phyloP scores from a whole-genome alignment of 371 early-diverging fungal species.

The Capniomyces stellatus region DNA sequence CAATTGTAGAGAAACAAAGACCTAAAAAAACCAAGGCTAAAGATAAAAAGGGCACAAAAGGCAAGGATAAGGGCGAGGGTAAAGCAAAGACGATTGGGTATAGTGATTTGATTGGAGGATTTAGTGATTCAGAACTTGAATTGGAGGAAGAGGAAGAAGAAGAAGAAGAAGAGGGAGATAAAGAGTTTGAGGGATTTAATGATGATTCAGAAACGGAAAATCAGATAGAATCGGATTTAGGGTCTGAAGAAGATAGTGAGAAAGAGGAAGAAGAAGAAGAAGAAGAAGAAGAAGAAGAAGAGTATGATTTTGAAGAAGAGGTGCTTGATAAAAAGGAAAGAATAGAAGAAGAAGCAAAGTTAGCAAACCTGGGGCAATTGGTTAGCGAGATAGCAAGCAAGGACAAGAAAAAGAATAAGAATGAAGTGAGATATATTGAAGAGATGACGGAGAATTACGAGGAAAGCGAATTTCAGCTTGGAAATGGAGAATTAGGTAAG shows the following conservation, averaged over 20 bases:
- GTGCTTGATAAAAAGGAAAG: constrained; percentile 16
- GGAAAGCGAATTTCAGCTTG: too few species aligned
- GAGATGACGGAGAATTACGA: too few species aligned
- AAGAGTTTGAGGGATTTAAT: constrained; percentile 31
- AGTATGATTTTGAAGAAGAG: too few species aligned
- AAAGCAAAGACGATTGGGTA: too few species aligned
- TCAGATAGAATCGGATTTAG: constrained; percentile 20
- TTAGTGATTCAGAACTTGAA: too few species aligned
- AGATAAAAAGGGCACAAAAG: too few species aligned
- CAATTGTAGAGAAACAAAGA: too few species aligned
- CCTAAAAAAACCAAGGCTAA: too few species aligned
- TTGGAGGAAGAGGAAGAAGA: not conserved
- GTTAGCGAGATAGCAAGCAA: not conserved
- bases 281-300: constrained; percentile 33
- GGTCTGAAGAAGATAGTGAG: constrained; percentile 9
- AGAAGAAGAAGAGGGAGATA: constrained; percentile 19
- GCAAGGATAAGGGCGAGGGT: too few species aligned
- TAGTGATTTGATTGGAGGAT: too few species aligned
- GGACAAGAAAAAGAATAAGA: not conserved
- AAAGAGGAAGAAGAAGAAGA: constrained; percentile 30
- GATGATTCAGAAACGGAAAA: constrained; percentile 29
- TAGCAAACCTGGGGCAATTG: constrained; percentile 20
- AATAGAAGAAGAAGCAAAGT: constrained; percentile 31
- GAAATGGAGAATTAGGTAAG: too few species aligned
- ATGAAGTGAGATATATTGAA: too few species aligned